Base-by-base conservation (phyloP, 768 basidiomycete genomes). In the Russula abietina region DNA sequence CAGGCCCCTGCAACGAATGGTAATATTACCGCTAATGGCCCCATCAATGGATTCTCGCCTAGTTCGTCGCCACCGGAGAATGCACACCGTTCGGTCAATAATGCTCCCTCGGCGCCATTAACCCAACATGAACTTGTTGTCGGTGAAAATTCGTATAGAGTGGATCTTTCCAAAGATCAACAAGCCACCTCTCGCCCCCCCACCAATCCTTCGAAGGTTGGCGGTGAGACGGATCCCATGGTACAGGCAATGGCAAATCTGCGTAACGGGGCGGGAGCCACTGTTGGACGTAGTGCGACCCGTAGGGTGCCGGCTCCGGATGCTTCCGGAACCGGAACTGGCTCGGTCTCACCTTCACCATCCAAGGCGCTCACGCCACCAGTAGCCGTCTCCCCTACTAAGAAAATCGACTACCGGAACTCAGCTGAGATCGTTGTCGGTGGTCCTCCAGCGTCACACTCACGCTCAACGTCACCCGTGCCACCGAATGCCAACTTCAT, bases 341-440 rank as follows among this genome's bases (percentile, higher is more conserved):
- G 60, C 16, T 39, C 28, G 58, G 63, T 8, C 32, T 64, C 43
- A 2, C 11, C 66, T 30, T 54, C 59, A 12, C 65, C 66, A n/a
- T 24, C 57, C 30, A 56, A 61, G 16, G 58, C 54, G n/a, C 57
- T 66, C 38, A 48, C 63, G 6, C 55, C 69, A 22, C 70, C 70
- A 16, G 69, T 57, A n/a, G 50, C 64, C 8, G 64, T 67, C 36
- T 69, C 71, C 1, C 66, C 70, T 4, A 56, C 41, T n/a, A 66
- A 67, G 33, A 62, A 67, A 19, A 78, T 83, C 28, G 89, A 93
- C 72, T 93, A 90, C 69, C 81, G 85, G 55, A 83, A 83, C 58
- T 86, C 85, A 22, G 92, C 89, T 0, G 86, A 93, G 61, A 67
- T 84, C 45, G 81, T 94, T 33, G 89, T 94, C n/a, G 92, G 91